A percentile compares a stretch with the other conserved stretches of the same genome.
phyloP scores from a whole-genome alignment of 805 yeast species.

The Lipomyces mesembrius region DNA sequence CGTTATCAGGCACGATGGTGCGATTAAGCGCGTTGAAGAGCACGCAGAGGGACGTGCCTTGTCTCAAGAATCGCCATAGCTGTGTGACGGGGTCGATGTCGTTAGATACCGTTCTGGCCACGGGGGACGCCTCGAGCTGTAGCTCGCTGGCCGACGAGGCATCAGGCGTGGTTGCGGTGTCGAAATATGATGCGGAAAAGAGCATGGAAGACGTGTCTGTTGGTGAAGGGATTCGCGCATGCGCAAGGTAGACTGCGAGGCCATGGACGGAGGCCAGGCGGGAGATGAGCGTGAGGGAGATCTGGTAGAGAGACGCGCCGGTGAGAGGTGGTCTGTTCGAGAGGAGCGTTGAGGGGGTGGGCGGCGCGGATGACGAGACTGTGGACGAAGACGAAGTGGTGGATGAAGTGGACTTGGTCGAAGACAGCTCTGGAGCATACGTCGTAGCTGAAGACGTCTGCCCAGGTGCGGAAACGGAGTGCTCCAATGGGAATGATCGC shows the following conservation, averaged over 20 bases:
- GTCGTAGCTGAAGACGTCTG: slow-evolving; percentile 2
- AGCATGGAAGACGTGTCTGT: slow-evolving; percentile 31
- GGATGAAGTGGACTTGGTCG: slow-evolving; percentile 11
- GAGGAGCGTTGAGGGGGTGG: slow-evolving; percentile 19
- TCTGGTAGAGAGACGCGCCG: slow-evolving; percentile 41
- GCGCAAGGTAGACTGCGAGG: slow-evolving; percentile 23
- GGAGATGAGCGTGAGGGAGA: slow-evolving; percentile 37
- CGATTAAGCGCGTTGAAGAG: slow-evolving; percentile 67
- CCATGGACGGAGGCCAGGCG: slow-evolving; percentile 40
- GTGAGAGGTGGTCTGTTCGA: slow-evolving; percentile 37
- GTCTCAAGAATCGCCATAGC: slow-evolving; percentile 83
- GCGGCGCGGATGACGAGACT: slow-evolving; percentile 9
- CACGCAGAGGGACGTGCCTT: slow-evolving; percentile 89
- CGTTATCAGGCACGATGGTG: slow-evolving; percentile 50
- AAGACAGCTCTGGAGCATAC: not conserved
- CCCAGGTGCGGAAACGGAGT: slow-evolving; percentile 14
- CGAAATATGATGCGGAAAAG: slow-evolving; percentile 50
- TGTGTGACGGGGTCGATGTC: slow-evolving; percentile 90
- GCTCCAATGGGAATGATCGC: slow-evolving; percentile 22
- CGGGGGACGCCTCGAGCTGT: slow-evolving; percentile 54
- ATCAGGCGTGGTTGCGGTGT: slow-evolving; percentile 66
- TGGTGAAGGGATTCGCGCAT: slow-evolving; percentile 32
- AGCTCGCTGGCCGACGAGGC: slow-evolving; percentile 58
- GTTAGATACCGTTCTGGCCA: slow-evolving; percentile 40
- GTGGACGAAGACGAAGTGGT: slow-evolving; percentile 17